Percentiles rank a stretch among this genome's conserved stretches.
These are phyloP conservation scores for Trypanosoma vivax DNA, from an alignment of 208 protist species.

Conservation along the genomic window DNA sequence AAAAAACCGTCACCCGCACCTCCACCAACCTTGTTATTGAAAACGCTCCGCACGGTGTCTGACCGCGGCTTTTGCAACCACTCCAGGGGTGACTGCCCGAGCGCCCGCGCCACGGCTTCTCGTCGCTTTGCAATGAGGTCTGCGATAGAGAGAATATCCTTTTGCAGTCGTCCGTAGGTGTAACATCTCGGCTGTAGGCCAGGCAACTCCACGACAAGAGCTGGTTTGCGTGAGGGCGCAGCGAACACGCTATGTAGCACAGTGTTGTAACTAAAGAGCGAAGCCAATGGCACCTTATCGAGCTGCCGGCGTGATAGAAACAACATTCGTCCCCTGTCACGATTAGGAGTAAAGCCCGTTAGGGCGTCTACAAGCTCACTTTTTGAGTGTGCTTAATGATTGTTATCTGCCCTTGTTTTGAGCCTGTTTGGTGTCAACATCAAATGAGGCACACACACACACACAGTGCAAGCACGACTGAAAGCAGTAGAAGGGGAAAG, in stretches of 20 bases:
- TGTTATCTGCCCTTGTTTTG: too few species aligned
- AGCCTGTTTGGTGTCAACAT: too few species aligned
- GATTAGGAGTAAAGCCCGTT: too few species aligned
- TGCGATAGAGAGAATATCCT: constrained; percentile 65
- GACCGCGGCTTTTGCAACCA: constrained; percentile 62
- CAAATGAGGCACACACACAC: too few species aligned
- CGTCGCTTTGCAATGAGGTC: constrained; percentile 42
- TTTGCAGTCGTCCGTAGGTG: constrained; percentile 77
- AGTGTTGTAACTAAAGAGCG: constrained; percentile 66
- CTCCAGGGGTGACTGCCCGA: constrained; percentile 28
- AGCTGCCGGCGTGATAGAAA: constrained; percentile 12
- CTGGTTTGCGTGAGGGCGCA: constrained; percentile 43
- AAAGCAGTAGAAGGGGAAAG: too few species aligned
- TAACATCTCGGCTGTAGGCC: constrained; percentile 25
- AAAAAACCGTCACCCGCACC: constrained; percentile 34
- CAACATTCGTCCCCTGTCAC: constrained; percentile 58
- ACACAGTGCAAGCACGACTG: too few species aligned
- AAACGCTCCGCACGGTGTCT: constrained; percentile 52
- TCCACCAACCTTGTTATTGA: constrained; percentile 21
- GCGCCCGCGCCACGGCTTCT: constrained; percentile 33
- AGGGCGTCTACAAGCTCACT: too few species aligned
- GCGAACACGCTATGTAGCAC: constrained; percentile 67
- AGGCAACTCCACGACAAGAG: constrained; percentile 64
- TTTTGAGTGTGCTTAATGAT: too few species aligned
- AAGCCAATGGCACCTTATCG: constrained; percentile 58